A percentile compares a stretch with the other conserved stretches of the same genome.
Conservation (phyloP, 2,329 filamentous ascomycete genomes). For the Fusarium penzigii region DNA sequence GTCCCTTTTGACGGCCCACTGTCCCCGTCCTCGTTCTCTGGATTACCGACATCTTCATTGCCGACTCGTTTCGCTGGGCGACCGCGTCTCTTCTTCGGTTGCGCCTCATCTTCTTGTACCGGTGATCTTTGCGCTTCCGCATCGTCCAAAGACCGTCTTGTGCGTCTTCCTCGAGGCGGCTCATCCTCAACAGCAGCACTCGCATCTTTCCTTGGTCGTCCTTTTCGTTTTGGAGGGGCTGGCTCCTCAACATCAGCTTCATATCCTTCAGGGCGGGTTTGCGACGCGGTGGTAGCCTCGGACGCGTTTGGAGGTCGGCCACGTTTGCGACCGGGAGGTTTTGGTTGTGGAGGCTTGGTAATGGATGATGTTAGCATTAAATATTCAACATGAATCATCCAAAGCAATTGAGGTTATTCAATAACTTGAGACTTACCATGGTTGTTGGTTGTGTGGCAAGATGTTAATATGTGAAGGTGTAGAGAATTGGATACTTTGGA, state of each 20-base stretch:
- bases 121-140: conserved; percentile 5
- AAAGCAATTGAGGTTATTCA: not conserved
- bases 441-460: too few relatives aligned
- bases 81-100: conserved; percentile 39
- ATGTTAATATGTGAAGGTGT: too few relatives aligned
- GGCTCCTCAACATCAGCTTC: conserved; percentile 29
- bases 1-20: not conserved
- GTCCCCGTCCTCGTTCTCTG: conserved; percentile 9
- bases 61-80: conserved; percentile 26
- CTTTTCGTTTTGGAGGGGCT: conserved; percentile 22
- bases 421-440: not conserved
- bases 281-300: conserved; percentile 31
- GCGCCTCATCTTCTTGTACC: conserved; percentile 19
- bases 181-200: conserved; percentile 12
- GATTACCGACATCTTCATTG: conserved; percentile 6
- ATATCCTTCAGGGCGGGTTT: conserved; percentile 23
- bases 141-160: conserved; percentile 26
- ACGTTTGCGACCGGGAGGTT: conserved; percentile 45
- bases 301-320: conserved; percentile 45
- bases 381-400: too few relatives aligned
- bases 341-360: conserved; percentile 26
- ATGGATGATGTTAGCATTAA: not conserved
- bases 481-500: too few relatives aligned
- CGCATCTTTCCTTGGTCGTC: conserved; percentile 14
- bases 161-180: conserved; percentile 28